Base-by-base conservation (phyloP, 306 rosid species). In the Prunus fruticosa region DNA sequence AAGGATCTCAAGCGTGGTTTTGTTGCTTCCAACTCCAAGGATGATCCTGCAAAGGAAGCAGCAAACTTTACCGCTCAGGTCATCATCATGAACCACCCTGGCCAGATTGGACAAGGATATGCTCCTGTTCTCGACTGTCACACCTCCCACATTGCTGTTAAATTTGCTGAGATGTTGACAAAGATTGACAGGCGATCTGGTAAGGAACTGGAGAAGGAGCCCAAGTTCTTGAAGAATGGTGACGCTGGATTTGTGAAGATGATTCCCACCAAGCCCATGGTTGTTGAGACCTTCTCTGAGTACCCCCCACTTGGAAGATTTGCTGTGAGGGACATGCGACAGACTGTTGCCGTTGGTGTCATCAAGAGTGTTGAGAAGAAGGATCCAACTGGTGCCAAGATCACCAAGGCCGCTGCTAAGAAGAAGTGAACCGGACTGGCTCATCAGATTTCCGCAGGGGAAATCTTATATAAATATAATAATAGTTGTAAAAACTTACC, bases 361-460 rank as follows among this genome's bases (percentile, higher is more conserved):
- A 81, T 81, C 78, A 81, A 81, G 84, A 49, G 56, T 3, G 85
- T 83, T 0, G 85, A 82, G 78, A 84, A 84, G 85, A 87, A 87
- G 85, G 91, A 87, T 0, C 73, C 91, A 32, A 2, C 69, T 8
- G 83, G 79, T 11, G 89, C 91, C 23, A 83, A 80, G 85, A 77
- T 81, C 22, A 84, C 88, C 66, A 84, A 84, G 78, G 71, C 88
- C 12, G 88, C 85, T 1, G 82, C 57, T 0, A 87, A 84, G 87
- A 87, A 87, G 80, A 87, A 87, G 71, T 87, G 87, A 85, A 84
- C 75, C 58, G 25, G 61, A 22, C 18, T 58, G 73, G 75, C 46
- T 53, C 63, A 52, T 49, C 53, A 25, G 50, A 58, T 72, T 30
- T 47, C 54, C 15, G 11, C 54, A 0, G n/a, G 46, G n/a, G 43